Evolutionary conservation across 2,329 filamentous ascomycete species (phyloP), one percentile per base, ranked within the genome.

Genomic region (Fusarium lyarnte): DNA sequence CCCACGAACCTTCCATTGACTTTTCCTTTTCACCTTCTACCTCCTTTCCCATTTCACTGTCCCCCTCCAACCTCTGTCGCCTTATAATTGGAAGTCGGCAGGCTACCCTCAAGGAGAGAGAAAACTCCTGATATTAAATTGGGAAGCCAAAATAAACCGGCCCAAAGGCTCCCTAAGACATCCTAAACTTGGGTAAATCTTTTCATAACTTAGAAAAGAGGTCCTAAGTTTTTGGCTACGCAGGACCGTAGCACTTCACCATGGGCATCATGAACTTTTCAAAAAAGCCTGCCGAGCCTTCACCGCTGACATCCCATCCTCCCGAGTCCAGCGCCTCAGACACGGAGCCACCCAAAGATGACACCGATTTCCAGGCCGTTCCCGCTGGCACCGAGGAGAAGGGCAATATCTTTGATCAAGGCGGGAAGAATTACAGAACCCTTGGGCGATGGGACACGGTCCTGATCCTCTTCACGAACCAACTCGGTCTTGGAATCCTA

Each of bases 401-500:
- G 27, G 70, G 70, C 23, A 76, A 76, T 38, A 74, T 76, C n/a
- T 76, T 76, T 6, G 69, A 70, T 1, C 74, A 78, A 43, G 76
- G 77, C 14, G 74, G 72, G 21, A 78, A 78, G 39, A 78, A 58
- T 23, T 78, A 75, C 21, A 66, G 76, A 21, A 78, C 77, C 5
- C 68, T 78, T 8, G 72, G 74, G 6, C 71, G 72, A 13, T 78
- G 72, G 75, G 74, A 76, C 5, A 75, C 76, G 1, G 49, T 78
- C n/a, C 63, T 78, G 5, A 66, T 77, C 8, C 68, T 78, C 8
- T 74, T 78, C 16, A 78, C 75, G 17, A 78, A 78, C 35, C 77
- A 79, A 49, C 69, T 79, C 27, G 76, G 75, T 43, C 73, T 79
- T 6, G 78, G 78, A 12, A 79, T 80, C 78, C 90, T 92, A 87